A percentile compares a stretch with the other conserved stretches of the same genome.
phyloP scores from a whole-genome alignment of 768 basidiomycete species.

The Lenzites betulinus region DNA sequence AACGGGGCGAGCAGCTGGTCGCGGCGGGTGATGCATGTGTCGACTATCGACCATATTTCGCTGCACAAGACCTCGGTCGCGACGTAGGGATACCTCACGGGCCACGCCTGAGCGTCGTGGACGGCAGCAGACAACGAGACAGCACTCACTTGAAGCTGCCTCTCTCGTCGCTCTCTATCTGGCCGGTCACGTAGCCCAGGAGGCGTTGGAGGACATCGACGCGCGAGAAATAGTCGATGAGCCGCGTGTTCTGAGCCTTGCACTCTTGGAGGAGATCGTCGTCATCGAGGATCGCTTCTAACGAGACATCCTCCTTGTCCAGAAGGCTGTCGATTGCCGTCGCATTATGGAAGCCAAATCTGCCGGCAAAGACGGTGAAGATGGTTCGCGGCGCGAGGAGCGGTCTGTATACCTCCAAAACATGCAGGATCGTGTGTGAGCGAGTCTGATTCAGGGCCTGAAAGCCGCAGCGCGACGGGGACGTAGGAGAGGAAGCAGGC shows the following conservation, averaged over 20 bases:
- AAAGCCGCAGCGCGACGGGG: not conserved
- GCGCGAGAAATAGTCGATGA: conserved; percentile 85
- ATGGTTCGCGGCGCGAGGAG: conserved; percentile 13
- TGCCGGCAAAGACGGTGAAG: conserved; percentile 36
- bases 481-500: not conserved
- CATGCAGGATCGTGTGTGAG: conserved; percentile 33
- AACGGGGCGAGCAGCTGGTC: conserved; percentile 79
- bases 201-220: conserved; percentile 79
- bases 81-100: conserved; percentile 81
- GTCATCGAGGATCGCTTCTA: conserved; percentile 92
- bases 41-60: conserved; percentile 94
- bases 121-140: not conserved
- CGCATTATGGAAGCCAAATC: conserved; percentile 90
- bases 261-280: conserved; percentile 94
- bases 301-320: conserved; percentile 84
- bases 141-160: conserved; percentile 78
- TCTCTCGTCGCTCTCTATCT: conserved; percentile 79
- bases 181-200: conserved; percentile 83
- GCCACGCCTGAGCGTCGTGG: conserved; percentile 16
- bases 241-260: conserved; percentile 89
- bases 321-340: conserved; percentile 89
- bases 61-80: conserved; percentile 95
- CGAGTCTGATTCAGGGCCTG: not conserved
- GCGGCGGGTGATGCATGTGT: conserved; percentile 76
- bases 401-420: conserved; percentile 48